These are phyloP conservation scores for Pinus tabuliformis DNA, from an alignment of 75 land plant genomes.

Conservation along the genomic window DNA sequence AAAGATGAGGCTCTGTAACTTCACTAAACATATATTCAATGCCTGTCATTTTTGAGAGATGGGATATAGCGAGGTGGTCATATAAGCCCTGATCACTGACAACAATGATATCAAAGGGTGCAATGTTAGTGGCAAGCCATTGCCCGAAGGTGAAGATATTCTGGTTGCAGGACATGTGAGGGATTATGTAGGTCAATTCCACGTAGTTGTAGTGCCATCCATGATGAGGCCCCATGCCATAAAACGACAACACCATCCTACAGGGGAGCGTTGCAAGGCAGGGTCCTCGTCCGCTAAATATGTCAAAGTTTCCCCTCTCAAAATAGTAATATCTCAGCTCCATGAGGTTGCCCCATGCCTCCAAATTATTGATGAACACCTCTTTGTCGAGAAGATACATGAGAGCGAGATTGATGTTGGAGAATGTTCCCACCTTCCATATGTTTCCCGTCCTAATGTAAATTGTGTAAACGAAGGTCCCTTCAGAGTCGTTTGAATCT, in stretches of 20 bases:
- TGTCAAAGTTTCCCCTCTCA: conserved; percentile 54
- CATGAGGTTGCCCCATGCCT: conserved; percentile 61
- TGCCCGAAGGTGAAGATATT: conserved; percentile 34
- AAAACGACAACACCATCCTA: conserved; percentile 46
- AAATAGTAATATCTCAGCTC: conserved; percentile 37
- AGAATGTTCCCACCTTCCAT: conserved; percentile 32
- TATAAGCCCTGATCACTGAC: too few species aligned
- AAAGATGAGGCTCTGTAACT: too few species aligned
- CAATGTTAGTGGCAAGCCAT: conserved; percentile 61
- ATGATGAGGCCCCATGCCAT: conserved; percentile 41
- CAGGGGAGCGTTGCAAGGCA: conserved; percentile 44
- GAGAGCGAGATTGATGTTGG: conserved; percentile 4
- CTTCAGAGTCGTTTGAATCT: too few species aligned
- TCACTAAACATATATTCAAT: too few species aligned
- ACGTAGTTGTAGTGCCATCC: too few species aligned
- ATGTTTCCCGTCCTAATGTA: conserved; percentile 32
- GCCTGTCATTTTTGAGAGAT: too few species aligned
- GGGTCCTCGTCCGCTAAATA: conserved; percentile 48
- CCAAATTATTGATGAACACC: conserved; percentile 20
- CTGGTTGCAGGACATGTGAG: conserved; percentile 38
- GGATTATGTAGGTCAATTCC: conserved; percentile 5
- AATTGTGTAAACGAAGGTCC: conserved; percentile 39
- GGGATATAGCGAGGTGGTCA: too few species aligned
- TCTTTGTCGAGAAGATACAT: conserved; percentile 7
- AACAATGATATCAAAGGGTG: too few species aligned